These are phyloP conservation scores for Psidium guajava DNA, from an alignment of 345 rosid species.

Conservation along the genomic window DNA sequence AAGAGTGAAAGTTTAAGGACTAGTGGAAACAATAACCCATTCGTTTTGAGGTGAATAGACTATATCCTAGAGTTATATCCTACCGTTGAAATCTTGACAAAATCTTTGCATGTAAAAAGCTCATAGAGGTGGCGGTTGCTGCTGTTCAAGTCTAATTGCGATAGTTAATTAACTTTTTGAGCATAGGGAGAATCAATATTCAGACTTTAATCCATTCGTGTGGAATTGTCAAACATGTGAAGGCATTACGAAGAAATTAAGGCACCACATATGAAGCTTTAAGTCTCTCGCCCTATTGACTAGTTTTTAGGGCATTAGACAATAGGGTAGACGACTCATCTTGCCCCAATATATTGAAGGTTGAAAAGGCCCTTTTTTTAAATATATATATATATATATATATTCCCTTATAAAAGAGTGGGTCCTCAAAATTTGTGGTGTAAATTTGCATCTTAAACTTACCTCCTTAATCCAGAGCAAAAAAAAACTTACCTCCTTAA, in stretches of 20 bases:
- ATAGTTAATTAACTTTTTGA: neutral
- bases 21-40: neutral
- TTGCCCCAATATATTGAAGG: neutral
- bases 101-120: neutral
- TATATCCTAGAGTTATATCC: neutral
- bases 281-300: neutral
- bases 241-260: neutral
- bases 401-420: neutral
- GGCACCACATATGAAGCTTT: neutral
- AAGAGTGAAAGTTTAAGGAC: neutral
- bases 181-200: neutral
- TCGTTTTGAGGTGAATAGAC: neutral
- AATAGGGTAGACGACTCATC: neutral
- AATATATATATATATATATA: no score
- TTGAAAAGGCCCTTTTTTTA: neutral
- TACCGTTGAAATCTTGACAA: neutral
- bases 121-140: neutral
- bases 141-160: neutral
- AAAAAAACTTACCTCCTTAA: neutral
- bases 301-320: neutral
- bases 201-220: neutral
- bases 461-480: neutral
- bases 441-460: neutral
- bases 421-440: neutral
- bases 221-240: neutral